Conservation (phyloP, 306 rosid genomes). For the Arachis stenosperma region DNA sequence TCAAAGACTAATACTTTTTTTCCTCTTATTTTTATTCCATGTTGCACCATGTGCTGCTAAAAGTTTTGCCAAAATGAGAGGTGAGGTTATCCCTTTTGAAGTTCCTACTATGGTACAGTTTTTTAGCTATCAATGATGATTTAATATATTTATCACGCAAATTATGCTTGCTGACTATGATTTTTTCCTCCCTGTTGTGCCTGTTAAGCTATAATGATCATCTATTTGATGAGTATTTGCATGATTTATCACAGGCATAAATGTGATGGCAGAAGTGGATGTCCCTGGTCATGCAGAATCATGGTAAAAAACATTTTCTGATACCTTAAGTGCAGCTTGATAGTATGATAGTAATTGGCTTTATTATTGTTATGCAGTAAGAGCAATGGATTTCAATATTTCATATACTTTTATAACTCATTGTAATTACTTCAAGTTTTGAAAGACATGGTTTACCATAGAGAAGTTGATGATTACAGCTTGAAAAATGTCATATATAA, state of each 20-base stretch:
- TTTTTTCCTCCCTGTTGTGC: not conserved
- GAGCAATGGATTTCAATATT: not conserved
- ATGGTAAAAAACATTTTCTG: slow-evolving; percentile 58
- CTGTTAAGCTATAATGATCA: slow-evolving; percentile 7
- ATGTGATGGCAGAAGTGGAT: slow-evolving; percentile 94
- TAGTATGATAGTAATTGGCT: slow-evolving; percentile 5
- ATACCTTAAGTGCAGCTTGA: slow-evolving; percentile 8
- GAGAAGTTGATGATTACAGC: slow-evolving; percentile 13
- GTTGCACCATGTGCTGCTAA: slow-evolving; percentile 37
- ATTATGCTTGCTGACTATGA: too few relatives aligned
- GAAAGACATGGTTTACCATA: not conserved
- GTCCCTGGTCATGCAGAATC: slow-evolving; percentile 97
- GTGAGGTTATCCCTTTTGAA: slow-evolving; percentile 56
- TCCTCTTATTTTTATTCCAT: slow-evolving; percentile 40
- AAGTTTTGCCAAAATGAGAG: slow-evolving; percentile 92
- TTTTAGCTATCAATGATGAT: not conserved
- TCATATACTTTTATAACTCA: slow-evolving; percentile 4
- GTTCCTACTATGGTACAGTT: slow-evolving; percentile 24
- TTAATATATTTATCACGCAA: slow-evolving; percentile 12
- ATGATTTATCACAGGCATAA: slow-evolving; percentile 68
- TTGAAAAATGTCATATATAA: slow-evolving; percentile 17
- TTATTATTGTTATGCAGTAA: slow-evolving; percentile 18
- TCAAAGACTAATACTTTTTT: slow-evolving; percentile 43
- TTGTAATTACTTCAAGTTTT: slow-evolving; percentile 1
- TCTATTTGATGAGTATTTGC: slow-evolving; percentile 29